These are phyloP conservation scores for Rhizopus arrhizus DNA, from an alignment of 371 early-diverging fungal genomes.

Conservation along the genomic window DNA sequence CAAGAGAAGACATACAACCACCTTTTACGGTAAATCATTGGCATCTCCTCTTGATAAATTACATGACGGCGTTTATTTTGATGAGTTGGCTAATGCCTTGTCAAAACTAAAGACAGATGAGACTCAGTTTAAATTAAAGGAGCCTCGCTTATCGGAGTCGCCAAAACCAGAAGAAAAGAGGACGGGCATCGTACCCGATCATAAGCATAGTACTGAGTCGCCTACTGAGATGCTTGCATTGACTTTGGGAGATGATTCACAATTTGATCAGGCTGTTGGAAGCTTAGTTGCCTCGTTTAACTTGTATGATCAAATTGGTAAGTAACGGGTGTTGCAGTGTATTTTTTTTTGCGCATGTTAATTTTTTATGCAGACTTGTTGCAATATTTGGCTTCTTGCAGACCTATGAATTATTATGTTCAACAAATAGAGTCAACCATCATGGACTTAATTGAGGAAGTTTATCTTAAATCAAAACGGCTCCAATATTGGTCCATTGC, in stretches of 20 bases:
- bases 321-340: not conserved
- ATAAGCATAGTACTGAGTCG: conserved; percentile 7
- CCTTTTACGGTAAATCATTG: conserved; percentile 39
- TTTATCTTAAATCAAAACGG: conserved; percentile 75
- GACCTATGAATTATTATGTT: conserved; percentile 57
- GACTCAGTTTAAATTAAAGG: conserved; percentile 51
- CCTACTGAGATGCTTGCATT: conserved; percentile 58
- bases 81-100: conserved; percentile 32
- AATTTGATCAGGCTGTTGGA: conserved; percentile 63
- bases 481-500: conserved; percentile 79
- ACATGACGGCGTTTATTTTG: conserved; percentile 39
- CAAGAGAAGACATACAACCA: conserved; percentile 41
- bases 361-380: conserved; percentile 51
- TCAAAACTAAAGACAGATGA: conserved; percentile 25
- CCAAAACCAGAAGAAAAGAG: conserved; percentile 5
- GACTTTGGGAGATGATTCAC: conserved; percentile 67
- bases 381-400: conserved; percentile 76
- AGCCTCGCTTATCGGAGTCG: conserved; percentile 33
- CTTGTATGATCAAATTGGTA: conserved; percentile 76
- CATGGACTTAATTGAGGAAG: conserved; percentile 71
- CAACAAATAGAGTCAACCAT: conserved; percentile 58
- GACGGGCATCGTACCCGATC: conserved; percentile 11
- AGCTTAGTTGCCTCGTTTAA: conserved; percentile 67
- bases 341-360: not conserved
- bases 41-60: conserved; percentile 35